phyloP scores from a whole-genome alignment of 257 asterid genomes.

The Capsicum baccatum region DNA sequence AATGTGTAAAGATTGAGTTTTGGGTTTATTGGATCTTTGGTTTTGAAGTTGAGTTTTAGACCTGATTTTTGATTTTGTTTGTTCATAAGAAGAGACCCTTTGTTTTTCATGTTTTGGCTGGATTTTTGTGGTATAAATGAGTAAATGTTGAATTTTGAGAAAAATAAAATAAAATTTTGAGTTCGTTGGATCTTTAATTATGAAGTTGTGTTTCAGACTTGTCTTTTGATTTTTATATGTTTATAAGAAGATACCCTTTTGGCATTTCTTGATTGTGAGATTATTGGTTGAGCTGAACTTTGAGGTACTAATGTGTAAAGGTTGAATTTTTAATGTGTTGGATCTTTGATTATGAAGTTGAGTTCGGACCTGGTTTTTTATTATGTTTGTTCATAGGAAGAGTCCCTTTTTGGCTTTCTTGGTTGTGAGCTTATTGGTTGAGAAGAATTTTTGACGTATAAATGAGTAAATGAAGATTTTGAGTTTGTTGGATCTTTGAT shows the following conservation, averaged over 20 bases:
- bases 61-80: not conserved
- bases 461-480: not conserved
- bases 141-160: conserved; percentile 15
- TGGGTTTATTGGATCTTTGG: not conserved
- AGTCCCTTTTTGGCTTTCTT: not conserved
- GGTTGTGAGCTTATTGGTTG: not conserved
- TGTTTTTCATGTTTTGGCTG: not conserved
- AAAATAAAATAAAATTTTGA: not conserved
- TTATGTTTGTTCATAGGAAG: not conserved
- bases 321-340: conserved; percentile 16
- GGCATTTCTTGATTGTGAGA: not conserved
- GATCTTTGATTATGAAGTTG: conserved; percentile 29
- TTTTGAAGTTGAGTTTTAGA: conserved; percentile 23
- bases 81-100: not conserved
- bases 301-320: not conserved
- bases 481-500: conserved; percentile 25
- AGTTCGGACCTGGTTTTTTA: not conserved
- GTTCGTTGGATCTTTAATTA: not conserved
- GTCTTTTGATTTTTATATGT: not conserved
- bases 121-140: not conserved
- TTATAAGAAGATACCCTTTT: not conserved
- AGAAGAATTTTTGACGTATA: not conserved
- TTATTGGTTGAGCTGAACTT: not conserved
- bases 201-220: not conserved
- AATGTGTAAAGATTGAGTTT: conserved; percentile 26